Evolutionary conservation across 2,329 filamentous ascomycete genomes (phyloP).

Genomic region (Fusarium verticillioides): DNA sequence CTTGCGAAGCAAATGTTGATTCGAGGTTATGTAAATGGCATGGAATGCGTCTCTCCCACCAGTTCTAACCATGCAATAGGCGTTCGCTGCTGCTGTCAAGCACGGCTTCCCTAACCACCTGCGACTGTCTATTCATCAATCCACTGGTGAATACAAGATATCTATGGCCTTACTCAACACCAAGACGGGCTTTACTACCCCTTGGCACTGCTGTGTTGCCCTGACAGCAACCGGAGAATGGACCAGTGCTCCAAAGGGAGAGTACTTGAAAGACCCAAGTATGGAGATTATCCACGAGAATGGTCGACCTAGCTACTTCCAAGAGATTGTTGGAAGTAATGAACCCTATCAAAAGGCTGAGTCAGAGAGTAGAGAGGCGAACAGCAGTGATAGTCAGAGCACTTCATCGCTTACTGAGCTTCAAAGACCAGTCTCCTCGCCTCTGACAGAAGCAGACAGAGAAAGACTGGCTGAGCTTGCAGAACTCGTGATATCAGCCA

Average conservation of each 20-base stretch:
- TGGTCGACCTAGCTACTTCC: background rate
- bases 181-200: constrained; percentile 47
- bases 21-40: constrained; percentile 42
- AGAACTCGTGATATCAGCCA: background rate
- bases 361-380: too few species aligned
- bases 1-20: constrained; percentile 49
- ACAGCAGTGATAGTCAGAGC: accelerated
- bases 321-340: background rate
- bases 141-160: constrained; percentile 42
- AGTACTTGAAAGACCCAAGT: constrained; percentile 3
- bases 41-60: accelerated
- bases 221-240: background rate
- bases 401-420: background rate
- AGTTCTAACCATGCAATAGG: constrained; percentile 20
- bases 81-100: constrained; percentile 46
- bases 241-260: constrained; percentile 13
- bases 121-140: constrained; percentile 48
- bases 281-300: constrained; percentile 2
- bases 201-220: constrained; percentile 46
- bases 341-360: accelerated
- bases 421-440: background rate
- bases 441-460: background rate
- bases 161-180: constrained; percentile 47
- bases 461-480: background rate
- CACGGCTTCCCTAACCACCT: constrained; percentile 42